Evolutionary conservation across 208 protist species (phyloP).

Genomic region (Leishmania gerbilli): DNA sequence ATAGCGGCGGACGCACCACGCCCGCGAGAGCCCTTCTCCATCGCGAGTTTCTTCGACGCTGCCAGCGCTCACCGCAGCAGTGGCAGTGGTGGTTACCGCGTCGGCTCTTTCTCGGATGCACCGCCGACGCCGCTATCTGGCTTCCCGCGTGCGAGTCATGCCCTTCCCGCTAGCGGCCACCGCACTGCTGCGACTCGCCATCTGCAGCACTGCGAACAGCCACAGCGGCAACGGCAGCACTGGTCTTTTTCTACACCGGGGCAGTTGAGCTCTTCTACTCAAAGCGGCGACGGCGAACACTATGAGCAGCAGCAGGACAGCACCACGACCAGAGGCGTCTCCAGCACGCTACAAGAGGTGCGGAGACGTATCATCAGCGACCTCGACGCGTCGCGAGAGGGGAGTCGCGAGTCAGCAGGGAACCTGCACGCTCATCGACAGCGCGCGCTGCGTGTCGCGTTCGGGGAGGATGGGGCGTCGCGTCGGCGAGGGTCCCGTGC

Average conservation of each 20-base stretch:
- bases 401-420: slow-evolving; percentile 15
- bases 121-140: not conserved
- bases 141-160: slow-evolving; percentile 3
- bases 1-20: not conserved
- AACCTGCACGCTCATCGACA: slow-evolving; percentile 60
- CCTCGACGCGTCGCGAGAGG: slow-evolving; percentile 35
- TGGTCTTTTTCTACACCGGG: slow-evolving; percentile 10
- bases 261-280: not conserved
- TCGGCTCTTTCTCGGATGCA: slow-evolving; percentile 5
- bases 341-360: slow-evolving; percentile 44
- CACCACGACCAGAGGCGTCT: slow-evolving; percentile 18
- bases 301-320: slow-evolving; percentile 3
- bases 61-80: slow-evolving; percentile 24
- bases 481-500: slow-evolving; percentile 3
- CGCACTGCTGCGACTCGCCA: not conserved
- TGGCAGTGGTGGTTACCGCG: not conserved
- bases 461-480: slow-evolving; percentile 41
- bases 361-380: slow-evolving; percentile 58
- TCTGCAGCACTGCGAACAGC: not conserved
- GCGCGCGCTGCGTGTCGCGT: slow-evolving; percentile 63
- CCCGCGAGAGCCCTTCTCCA: slow-evolving; percentile 32
- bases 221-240: slow-evolving; percentile 14
- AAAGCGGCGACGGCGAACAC: not conserved
- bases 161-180: not conserved
- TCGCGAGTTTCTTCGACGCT: slow-evolving; percentile 55